Evolutionary conservation across 2,329 filamentous ascomycete genomes (phyloP), one percentile per base, ranked within the genome.

Genomic region (Lasiodiplodia sp.): DNA sequence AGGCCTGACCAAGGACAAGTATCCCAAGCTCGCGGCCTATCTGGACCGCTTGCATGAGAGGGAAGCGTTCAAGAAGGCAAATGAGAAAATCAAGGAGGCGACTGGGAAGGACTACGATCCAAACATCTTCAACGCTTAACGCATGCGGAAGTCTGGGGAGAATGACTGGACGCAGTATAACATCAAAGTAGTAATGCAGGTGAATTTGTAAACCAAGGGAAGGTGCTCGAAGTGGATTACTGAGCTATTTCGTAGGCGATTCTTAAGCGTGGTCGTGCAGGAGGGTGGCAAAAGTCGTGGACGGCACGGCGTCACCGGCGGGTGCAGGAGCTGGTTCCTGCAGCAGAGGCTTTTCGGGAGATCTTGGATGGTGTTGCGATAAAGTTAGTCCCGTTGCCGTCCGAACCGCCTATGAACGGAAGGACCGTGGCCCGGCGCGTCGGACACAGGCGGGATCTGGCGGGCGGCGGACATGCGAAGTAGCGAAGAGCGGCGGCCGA

Each of bases 21-120:
- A 84, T 70, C 85, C 86, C 0, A 82, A 80, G 71, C 71, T 87
- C 60, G 78, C 73, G 11, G 82, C 75, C 11, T 87, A 86, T 72
- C 75, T 83, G 55, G 78, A 82, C 58, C 79, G 75, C 64, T 69
- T 85, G 55, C 80, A 86, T 72, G 78, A 78, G 53, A 73, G 79
- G 51, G 81, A 83, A 31, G 77, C 78, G 1, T 86, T 86, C 73
- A 78, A 82, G 74, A 78, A 74, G 57, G 82, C 82, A n/a, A 80
- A 82, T n/a, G 78, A 82, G 70, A 84, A 83, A 73, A 83, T 86
- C 44, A 79, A 84, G 67, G 80, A 86, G 71, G 75, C 72, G 3
- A 80, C 74, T 63, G 78, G 79, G 3, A 77, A 79, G 67, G 72
- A 74, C 25, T 80, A 73, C 67, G 76, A 79, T 12, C 74, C 78